These are phyloP conservation scores for Cladosporium oxysporum DNA, from an alignment of 2,329 filamentous ascomycete genomes.

Conservation along the genomic window DNA sequence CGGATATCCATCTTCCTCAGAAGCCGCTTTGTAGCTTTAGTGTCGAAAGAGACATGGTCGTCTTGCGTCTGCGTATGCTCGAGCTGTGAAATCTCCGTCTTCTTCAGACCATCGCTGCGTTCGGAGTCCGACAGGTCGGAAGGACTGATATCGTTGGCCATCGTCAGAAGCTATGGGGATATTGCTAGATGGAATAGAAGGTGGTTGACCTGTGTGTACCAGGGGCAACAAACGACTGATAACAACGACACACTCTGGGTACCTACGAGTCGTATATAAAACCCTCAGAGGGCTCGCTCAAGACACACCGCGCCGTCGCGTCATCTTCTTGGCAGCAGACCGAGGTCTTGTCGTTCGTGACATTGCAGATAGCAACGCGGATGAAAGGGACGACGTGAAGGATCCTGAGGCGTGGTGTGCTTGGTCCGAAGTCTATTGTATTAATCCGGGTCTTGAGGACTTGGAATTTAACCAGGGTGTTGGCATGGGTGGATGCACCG, in stretches of 20 bases:
- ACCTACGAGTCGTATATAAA: neutral
- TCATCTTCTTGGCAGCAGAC: slow-evolving; percentile 4
- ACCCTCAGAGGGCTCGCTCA: neutral
- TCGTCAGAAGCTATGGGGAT: neutral
- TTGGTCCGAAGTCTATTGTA: neutral
- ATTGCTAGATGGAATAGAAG: neutral
- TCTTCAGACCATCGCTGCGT: neutral
- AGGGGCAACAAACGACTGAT: neutral
- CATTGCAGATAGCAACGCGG: neutral
- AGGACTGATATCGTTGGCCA: neutral
- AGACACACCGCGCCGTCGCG: neutral
- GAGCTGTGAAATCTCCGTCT: neutral
- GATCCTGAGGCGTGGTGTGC: neutral
- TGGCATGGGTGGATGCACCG: neutral
- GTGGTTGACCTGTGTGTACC: neutral
- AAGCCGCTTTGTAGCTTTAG: slow-evolving; percentile 47
- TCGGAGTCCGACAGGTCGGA: neutral
- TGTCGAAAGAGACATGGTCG: neutral
- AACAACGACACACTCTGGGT: neutral
- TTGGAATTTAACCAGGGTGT: neutral
- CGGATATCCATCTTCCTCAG: slow-evolving; percentile 62
- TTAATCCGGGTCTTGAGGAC: neutral
- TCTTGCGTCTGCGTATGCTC: neutral
- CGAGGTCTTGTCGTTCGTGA: neutral
- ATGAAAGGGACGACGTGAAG: neutral